phyloP scores from a whole-genome alignment of 2,329 filamentous ascomycete species.

The Cladophialophora chaetospira region DNA sequence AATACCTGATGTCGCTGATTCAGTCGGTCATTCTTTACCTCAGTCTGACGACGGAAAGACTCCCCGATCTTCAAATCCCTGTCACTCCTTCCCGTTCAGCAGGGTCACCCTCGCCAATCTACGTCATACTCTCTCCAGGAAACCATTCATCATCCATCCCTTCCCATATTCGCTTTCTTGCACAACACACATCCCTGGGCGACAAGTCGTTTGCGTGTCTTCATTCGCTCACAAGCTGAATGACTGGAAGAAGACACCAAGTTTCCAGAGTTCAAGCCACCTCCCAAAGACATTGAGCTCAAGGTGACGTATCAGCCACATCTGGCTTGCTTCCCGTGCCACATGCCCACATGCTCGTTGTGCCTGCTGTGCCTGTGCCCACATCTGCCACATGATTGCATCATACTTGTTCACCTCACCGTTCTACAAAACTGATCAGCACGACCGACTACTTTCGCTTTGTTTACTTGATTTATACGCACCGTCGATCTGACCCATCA shows the following conservation, averaged over 20 bases:
- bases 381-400: conserved; percentile 12
- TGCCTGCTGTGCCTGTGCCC: not conserved
- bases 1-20: too few species aligned
- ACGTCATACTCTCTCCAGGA: conserved; percentile 11
- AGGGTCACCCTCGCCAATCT: conserved; percentile 1
- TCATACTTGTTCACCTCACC: too few species aligned
- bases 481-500: not conserved
- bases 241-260: too few species aligned
- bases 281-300: too few species aligned
- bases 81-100: not conserved
- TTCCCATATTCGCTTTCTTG: not conserved
- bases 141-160: not conserved
- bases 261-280: too few species aligned
- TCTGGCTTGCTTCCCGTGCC: conserved; percentile 4
- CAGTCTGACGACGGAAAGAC: too few species aligned
- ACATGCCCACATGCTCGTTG: conserved; percentile 15
- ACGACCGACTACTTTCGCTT: not conserved
- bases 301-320: conserved; percentile 26
- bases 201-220: too few species aligned
- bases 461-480: not conserved
- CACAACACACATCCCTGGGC: too few species aligned
- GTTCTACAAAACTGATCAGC: not conserved
- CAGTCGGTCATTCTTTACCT: too few species aligned
- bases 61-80: conserved; percentile 14
- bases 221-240: too few species aligned